These are phyloP conservation scores for Chara braunii DNA, from an alignment of 139 green algal species.

Conservation along the genomic window DNA sequence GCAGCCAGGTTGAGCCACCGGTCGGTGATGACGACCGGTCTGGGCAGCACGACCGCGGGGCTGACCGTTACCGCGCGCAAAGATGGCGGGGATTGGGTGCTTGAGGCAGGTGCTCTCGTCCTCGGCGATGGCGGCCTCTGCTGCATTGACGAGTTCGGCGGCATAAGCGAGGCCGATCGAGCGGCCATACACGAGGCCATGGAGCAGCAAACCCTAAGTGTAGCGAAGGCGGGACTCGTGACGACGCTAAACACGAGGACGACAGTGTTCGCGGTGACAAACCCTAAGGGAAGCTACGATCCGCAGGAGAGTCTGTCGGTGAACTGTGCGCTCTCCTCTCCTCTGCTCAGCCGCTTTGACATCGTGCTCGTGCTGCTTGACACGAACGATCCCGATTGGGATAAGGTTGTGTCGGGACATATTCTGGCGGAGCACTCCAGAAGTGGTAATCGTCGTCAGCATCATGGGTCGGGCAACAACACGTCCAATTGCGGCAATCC, in stretches of 20 bases:
- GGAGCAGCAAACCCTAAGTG: slow-evolving; percentile 86
- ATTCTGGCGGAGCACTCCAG: slow-evolving; percentile 55
- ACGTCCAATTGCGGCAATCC: background rate
- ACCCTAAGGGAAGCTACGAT: slow-evolving; percentile 54
- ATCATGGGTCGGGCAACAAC: background rate
- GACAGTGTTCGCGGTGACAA: slow-evolving; percentile 49
- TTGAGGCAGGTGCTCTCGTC: slow-evolving; percentile 72
- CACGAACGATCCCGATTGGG: slow-evolving; percentile 50
- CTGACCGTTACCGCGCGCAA: slow-evolving; percentile 74
- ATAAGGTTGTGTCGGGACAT: slow-evolving; percentile 59
- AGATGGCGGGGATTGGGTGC: slow-evolving; percentile 62
- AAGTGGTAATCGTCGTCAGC: background rate
- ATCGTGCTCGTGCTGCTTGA: slow-evolving; percentile 58
- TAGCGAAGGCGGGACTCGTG: slow-evolving; percentile 87
- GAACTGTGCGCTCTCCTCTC: slow-evolving; percentile 42
- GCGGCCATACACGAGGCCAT: slow-evolving; percentile 84
- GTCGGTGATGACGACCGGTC: slow-evolving; percentile 28
- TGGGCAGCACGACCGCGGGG: slow-evolving; percentile 61
- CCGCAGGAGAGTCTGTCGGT: slow-evolving; percentile 25
- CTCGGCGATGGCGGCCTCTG: slow-evolving; percentile 68
- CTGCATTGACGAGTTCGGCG: slow-evolving; percentile 43
- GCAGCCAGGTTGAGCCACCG: slow-evolving; percentile 28
- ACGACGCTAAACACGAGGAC: slow-evolving; percentile 67
- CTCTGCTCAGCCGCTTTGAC: slow-evolving; percentile 82
- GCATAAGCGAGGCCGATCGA: slow-evolving; percentile 56